A percentile compares a stretch with the other conserved stretches of the same genome.
phyloP scores from a whole-genome alignment of 1,284 basidiomycete genomes.

The Laetiporus sulphureus region DNA sequence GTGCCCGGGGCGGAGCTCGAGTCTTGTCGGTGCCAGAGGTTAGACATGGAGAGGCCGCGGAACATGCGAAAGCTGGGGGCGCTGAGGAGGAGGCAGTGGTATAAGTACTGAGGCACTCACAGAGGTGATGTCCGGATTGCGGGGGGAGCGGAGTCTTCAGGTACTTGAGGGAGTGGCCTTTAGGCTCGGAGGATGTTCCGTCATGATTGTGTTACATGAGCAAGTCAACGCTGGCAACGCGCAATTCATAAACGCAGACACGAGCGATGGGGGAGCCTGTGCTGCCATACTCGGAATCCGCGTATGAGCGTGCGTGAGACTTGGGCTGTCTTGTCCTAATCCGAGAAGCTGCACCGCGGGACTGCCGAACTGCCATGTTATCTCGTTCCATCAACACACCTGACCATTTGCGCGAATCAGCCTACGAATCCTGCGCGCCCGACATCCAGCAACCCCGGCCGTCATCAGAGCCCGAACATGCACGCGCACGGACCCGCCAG shows the following conservation, averaged over 20 bases:
- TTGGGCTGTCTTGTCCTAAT: conserved; percentile 11
- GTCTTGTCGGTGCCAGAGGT: conserved; percentile 15
- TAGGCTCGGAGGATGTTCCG: conserved; percentile 20
- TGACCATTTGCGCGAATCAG: conserved; percentile 16
- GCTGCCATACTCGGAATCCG: conserved; percentile 15
- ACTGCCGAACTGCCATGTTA: conserved; percentile 19
- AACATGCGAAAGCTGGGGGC: conserved; percentile 7
- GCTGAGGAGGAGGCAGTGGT: background rate
- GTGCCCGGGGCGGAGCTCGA: conserved; percentile 2
- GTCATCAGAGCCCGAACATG: conserved; percentile 3
- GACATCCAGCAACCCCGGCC: conserved; percentile 4
- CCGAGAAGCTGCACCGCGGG: conserved; percentile 7
- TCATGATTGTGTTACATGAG: conserved; percentile 22
- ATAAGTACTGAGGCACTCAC: background rate
- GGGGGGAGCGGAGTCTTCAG: conserved; percentile 6
- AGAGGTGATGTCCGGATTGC: background rate
- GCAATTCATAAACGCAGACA: conserved; percentile 21
- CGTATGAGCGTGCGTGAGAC: conserved; percentile 13
- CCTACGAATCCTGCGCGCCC: conserved; percentile 10
- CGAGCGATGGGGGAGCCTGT: conserved; percentile 22
- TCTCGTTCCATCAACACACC: conserved; percentile 16
- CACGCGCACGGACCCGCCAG: background rate
- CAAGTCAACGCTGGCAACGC: conserved; percentile 20
- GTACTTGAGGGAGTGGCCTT: conserved; percentile 13
- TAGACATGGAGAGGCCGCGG: conserved; percentile 11